phyloP scores from a whole-genome alignment of 2,329 filamentous ascomycete genomes.

The Botrytis sinoallii region DNA sequence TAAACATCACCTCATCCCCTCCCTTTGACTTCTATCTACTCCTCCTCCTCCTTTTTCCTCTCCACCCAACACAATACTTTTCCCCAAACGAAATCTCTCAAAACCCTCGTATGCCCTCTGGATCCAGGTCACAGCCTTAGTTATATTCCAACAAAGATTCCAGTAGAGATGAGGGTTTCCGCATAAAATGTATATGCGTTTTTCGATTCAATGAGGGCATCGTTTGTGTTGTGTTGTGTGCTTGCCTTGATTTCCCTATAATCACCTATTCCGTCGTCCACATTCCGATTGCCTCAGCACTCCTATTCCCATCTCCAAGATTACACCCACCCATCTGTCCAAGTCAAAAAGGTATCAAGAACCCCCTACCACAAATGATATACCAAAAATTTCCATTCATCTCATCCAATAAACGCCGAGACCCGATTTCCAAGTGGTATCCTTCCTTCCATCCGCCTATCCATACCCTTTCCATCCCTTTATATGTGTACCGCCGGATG shows the following conservation, averaged over 20 bases:
- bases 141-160: background rate
- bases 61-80: background rate
- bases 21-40: background rate
- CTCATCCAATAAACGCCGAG: conserved; percentile 7
- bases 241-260: too few relatives aligned
- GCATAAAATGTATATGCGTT: background rate
- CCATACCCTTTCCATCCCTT: conserved; percentile 7
- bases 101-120: conserved; percentile 4
- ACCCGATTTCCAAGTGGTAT: background rate
- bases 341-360: conserved; percentile 1
- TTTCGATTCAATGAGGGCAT: background rate
- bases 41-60: too few relatives aligned
- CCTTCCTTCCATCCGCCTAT: background rate
- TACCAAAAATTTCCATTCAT: background rate
- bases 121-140: conserved; percentile 13
- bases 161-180: conserved; percentile 6
- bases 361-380: background rate
- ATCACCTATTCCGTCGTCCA: background rate
- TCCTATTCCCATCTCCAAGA: background rate
- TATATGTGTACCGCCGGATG: background rate
- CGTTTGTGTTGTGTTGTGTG: background rate
- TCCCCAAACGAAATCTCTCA: background rate
- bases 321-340: background rate
- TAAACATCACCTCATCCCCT: background rate
- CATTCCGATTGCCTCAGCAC: background rate